Conservation (phyloP, 352 stramenopile genomes). For the Globisporangium paroecandrum region DNA sequence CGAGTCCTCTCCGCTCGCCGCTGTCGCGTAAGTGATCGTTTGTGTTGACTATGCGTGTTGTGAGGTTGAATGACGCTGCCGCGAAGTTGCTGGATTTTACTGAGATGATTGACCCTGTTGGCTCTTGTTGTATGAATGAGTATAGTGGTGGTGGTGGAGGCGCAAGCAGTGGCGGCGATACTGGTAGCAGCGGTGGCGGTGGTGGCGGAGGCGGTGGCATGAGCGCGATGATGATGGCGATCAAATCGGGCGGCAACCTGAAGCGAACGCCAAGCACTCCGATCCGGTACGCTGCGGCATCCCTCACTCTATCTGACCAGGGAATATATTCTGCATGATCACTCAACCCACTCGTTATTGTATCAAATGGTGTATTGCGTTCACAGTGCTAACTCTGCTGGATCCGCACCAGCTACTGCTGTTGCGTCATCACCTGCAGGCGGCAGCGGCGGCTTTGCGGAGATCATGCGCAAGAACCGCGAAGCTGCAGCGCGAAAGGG, state of each 20-base stretch:
- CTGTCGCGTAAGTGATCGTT: constrained; percentile 24
- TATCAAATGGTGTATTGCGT: not conserved
- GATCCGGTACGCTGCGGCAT: constrained; percentile 17
- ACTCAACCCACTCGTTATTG: not conserved
- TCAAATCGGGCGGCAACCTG: constrained; percentile 63
- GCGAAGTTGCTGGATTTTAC: not conserved
- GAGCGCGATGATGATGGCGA: constrained; percentile 68
- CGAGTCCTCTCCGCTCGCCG: constrained; percentile 60
- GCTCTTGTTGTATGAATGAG: not conserved
- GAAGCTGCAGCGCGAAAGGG: constrained; percentile 71
- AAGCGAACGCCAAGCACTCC: constrained; percentile 41
- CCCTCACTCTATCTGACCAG: not conserved
- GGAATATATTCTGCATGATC: not conserved
- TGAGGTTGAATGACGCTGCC: not conserved
- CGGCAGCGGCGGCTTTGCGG: constrained; percentile 67
- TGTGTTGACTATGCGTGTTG: not conserved
- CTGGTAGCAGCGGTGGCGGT: constrained; percentile 10
- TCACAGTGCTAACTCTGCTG: not conserved
- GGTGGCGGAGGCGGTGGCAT: constrained; percentile 37
- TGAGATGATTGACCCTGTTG: not conserved
- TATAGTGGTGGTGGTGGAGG: constrained; percentile 13
- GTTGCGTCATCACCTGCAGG: constrained; percentile 14
- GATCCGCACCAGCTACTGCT: not conserved
- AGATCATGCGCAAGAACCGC: constrained; percentile 90
- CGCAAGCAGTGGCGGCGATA: constrained; percentile 4